Base-by-base conservation (phyloP, 148 eudicot species). In the Suaeda aralocaspica region DNA sequence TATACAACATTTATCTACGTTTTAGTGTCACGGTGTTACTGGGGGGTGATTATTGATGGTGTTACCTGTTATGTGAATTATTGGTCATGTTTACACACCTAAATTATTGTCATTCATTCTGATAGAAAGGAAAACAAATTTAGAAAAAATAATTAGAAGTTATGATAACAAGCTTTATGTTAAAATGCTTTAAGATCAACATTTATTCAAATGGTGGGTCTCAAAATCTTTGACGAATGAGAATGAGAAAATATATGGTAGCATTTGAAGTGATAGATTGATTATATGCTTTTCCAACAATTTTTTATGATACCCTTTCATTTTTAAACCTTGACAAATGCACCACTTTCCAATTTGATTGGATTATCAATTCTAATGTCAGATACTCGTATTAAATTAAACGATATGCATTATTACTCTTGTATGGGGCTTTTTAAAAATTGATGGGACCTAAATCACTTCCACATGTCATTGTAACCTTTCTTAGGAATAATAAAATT, bases 401-500 rank as follows among this genome's bases (percentile, higher is more conserved):
- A 36, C 41, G 41, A 36, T 36, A 7, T 42, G 28, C 31, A 4
- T 30, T 11, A 44, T 9, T 28, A n/a, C n/a, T n/a, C n/a, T n/a
- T n/a, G n/a, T n/a, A 39, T 42, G 7, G 13, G 49, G 11, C 39
- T 22, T 30, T 59, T n/a, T n/a, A n/a, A n/a, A n/a, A n/a, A n/a
- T n/a, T 65, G 36, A 69, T 67, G 44, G 72, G 73, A 11, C 72
- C 26, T 21, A 60, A 56, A 57, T 44, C 26, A 33, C 64, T 42
- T 61, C 29, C 39, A 64, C 55, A 65, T 68, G 77, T 80, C 79
- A 24, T 63, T 48, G 64, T 58, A 64, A 58, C 62, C 59, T 80
- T 63, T 24, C 16, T 72, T 66, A 58, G 69, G 49, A 64, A 66
- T 64, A 70, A 84, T 67, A 80, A 75, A 67, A 42, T 45, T 69